These are phyloP conservation scores for Orychophragmus violaceus DNA, from an alignment of 345 rosid genomes.

Conservation along the genomic window DNA sequence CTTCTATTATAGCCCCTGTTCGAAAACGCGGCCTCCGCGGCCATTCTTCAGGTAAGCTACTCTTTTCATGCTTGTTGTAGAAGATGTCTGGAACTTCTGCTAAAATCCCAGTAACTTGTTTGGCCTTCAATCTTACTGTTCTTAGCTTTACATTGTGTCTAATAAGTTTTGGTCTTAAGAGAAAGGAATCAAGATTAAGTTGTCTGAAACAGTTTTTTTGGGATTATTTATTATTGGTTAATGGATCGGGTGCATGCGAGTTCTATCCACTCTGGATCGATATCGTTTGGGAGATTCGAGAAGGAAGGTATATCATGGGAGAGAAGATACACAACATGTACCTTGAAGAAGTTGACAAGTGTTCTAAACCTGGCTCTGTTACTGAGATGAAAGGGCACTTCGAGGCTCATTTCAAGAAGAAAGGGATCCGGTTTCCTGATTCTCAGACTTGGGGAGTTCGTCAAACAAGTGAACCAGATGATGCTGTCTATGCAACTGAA, in stretches of 20 bases:
- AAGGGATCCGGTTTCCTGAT: constrained; percentile 45
- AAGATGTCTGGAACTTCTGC: too few relatives aligned
- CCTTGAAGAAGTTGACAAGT: constrained; percentile 90
- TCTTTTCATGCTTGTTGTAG: constrained; percentile 10
- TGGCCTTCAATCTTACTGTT: too few relatives aligned
- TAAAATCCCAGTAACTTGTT: too few relatives aligned
- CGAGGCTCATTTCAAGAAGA: constrained; percentile 87
- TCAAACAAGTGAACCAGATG: constrained; percentile 20
- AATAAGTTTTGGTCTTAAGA: too few relatives aligned
- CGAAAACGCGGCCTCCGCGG: too few relatives aligned
- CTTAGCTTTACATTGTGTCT: neutral
- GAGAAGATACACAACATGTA: constrained; percentile 77
- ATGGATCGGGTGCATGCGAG: constrained; percentile 41
- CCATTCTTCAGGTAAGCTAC: constrained; percentile 49
- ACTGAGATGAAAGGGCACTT: constrained; percentile 78
- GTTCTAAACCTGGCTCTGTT: constrained; percentile 80
- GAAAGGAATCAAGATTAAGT: neutral
- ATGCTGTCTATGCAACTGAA: constrained; percentile 22
- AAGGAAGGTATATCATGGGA: constrained; percentile 76
- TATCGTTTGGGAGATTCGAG: constrained; percentile 94
- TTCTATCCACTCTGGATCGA: constrained; percentile 71
- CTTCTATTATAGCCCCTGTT: too few relatives aligned
- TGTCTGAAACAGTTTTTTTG: too few relatives aligned
- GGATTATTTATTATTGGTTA: neutral
- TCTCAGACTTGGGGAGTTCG: constrained; percentile 33